Evolutionary conservation across 495 filamentous ascomycete genomes (phyloP), one percentile per base, ranked within the genome.

Genomic region (Tuber magnatum): DNA sequence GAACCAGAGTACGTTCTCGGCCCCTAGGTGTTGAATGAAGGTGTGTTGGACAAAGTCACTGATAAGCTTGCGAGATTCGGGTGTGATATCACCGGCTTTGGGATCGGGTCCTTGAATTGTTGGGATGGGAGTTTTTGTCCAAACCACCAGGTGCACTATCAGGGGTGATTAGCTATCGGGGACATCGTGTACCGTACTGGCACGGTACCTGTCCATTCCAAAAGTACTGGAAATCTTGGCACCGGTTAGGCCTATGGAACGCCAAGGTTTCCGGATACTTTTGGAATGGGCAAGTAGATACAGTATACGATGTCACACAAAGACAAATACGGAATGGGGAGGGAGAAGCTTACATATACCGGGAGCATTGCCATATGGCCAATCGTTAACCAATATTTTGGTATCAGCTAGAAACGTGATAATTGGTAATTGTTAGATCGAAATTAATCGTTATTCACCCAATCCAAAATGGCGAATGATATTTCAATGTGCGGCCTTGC

Each of bases 341-440:
- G 5, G 38, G 24, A 48, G 44, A 28, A 41, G 69, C 77, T 41
- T 71, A 80, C 78, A 74, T 80, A 97, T 92, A 44, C 89, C 91
- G 9, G 88, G 85, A 0, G 82, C 87, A 40, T 94, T 81, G 0
- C 91, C 94, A 82, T 97, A 97, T 1, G 93, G 93, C 94, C 94
- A 97, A 85, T 97, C 93, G 80, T 97, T 97, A 74, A 87, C 85
- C 41, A 97, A 85, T 75, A 96, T 90, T 77, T 87, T 89, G 83
- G 70, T 80, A 73, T 83, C 78, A 56, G 71, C 81, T 82, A 71
- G n/a, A 24, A 35, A 28, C n/a, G 28, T n/a, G 24, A n/a, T 51
- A 51, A 51, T 51, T 51, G 69, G 72, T 42, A 40, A 51, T 41
- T 74, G 56, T 18, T 35, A 20, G 56, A 16, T 65, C 7, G 56